A percentile compares a stretch with the other conserved stretches of the same genome.
phyloP scores from a whole-genome alignment of 176 grass and related monocot genomes.

The Cenchrus americanus region DNA sequence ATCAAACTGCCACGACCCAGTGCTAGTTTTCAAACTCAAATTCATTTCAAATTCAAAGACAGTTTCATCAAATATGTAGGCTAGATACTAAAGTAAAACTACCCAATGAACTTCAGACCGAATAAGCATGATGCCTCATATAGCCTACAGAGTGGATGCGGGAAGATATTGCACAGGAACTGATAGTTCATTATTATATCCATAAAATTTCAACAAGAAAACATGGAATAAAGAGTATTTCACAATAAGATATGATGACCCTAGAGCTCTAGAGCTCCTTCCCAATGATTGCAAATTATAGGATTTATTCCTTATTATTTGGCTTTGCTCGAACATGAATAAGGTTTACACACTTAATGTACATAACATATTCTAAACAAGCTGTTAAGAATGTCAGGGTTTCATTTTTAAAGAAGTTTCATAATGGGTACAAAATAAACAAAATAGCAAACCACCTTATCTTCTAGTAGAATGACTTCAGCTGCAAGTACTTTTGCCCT shows the following conservation, averaged over 20 bases:
- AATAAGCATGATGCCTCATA: not conserved
- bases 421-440: slow-evolving; percentile 16
- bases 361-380: slow-evolving; percentile 26
- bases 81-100: slow-evolving; percentile 27
- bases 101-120: slow-evolving; percentile 17
- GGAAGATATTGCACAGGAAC: not conserved
- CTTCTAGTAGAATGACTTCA: slow-evolving; percentile 98
- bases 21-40: not conserved
- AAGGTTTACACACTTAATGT: slow-evolving; percentile 1
- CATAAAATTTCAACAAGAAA: slow-evolving; percentile 9
- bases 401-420: slow-evolving; percentile 45
- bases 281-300: slow-evolving; percentile 1
- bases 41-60: not conserved
- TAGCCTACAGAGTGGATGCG: slow-evolving; percentile 10
- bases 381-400: not conserved
- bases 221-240: not conserved
- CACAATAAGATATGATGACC: slow-evolving; percentile 4
- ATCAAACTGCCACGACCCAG: slow-evolving; percentile 21
- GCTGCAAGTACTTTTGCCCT: slow-evolving; percentile 95
- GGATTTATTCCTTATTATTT: slow-evolving; percentile 13
- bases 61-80: not conserved
- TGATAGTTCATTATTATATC: not conserved
- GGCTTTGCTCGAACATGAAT: not conserved
- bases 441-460: slow-evolving; percentile 75
- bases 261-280: not conserved